Base-by-base conservation (phyloP, 208 protist species). In the Crithidia acanthocephali region DNA sequence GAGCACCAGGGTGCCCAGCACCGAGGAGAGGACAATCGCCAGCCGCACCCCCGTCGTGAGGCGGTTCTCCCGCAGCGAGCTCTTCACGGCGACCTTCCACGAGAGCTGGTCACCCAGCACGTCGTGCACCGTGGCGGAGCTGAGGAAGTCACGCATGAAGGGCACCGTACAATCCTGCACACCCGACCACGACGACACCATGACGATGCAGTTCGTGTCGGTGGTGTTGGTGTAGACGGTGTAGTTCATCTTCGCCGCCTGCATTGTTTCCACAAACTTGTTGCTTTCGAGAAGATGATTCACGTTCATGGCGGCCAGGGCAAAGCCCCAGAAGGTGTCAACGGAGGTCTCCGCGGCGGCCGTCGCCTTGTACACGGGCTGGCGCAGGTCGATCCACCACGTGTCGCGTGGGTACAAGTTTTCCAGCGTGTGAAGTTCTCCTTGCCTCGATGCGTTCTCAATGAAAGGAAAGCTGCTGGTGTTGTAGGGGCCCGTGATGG, bases 261-360 rank as follows among this genome's bases (percentile, higher is more conserved):
- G 0, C 64, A 81, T 76, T 2, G 23, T 28, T n/a, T 61, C 25
- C 27, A 55, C 48, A 18, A 79, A 67, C 22, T n/a, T 6, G 13
- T 67, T 58, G 1, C 33, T 11, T 2, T 62, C 40, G n/a, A 93
- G 57, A 18, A 91, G 64, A 1, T 53, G 25, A 42, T 76, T 68
- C 20, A 93, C 61, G 50, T 71, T 83, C 22, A 88, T 52, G 0
- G 77, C 44, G 22, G 73, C 66, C 45, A 79, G 68, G 20, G 69
- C 72, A 64, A 95, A 93, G 40, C 91, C 91, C 88, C 91, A 95
- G 68, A 95, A 95, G 51, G 72, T 87, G 7, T 65, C 15, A 3
- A 30, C 13, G 8, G 52, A 56, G 20, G 51, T 56, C 8, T 30
- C 9, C 5, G 52, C 55, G 15, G n/a, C 32, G 8, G 47, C 48